These are phyloP conservation scores for Saksenaea vasiformis DNA, from an alignment of 371 early-diverging fungal genomes.

Conservation along the genomic window DNA sequence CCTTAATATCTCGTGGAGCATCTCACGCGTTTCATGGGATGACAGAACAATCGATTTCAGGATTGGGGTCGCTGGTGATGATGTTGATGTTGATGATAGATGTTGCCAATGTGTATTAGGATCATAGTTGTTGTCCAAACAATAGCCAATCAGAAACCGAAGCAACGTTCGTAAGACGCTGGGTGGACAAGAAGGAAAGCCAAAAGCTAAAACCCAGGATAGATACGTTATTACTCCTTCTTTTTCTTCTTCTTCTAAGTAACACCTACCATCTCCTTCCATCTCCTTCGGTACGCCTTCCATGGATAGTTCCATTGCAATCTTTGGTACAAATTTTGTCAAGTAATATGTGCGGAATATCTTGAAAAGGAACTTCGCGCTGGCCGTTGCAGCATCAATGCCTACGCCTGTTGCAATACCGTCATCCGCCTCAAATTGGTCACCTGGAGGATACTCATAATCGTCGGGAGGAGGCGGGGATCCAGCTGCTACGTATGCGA, in stretches of 20 bases:
- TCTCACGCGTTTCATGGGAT: conserved; percentile 68
- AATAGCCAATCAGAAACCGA: conserved; percentile 66
- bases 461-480: conserved; percentile 63
- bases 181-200: conserved; percentile 75
- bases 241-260: not conserved
- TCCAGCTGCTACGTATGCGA: conserved; percentile 71
- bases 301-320: conserved; percentile 46
- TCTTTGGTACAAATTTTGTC: conserved; percentile 69
- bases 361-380: conserved; percentile 72
- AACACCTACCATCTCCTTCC: conserved; percentile 34
- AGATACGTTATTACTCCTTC: not conserved
- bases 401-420: conserved; percentile 69
- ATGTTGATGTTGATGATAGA: conserved; percentile 36
- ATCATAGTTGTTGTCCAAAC: conserved; percentile 52
- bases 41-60: conserved; percentile 69
- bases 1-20: conserved; percentile 76
- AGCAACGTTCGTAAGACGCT: conserved; percentile 67
- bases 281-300: conserved; percentile 32
- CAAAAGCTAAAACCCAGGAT: conserved; percentile 32
- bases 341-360: conserved; percentile 68
- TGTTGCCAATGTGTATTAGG: conserved; percentile 33
- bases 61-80: conserved; percentile 70
- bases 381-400: conserved; percentile 68
- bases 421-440: conserved; percentile 58
- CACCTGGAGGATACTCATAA: conserved; percentile 53